phyloP scores from a whole-genome alignment of 768 basidiomycete species.

The Amanita rubescens region DNA sequence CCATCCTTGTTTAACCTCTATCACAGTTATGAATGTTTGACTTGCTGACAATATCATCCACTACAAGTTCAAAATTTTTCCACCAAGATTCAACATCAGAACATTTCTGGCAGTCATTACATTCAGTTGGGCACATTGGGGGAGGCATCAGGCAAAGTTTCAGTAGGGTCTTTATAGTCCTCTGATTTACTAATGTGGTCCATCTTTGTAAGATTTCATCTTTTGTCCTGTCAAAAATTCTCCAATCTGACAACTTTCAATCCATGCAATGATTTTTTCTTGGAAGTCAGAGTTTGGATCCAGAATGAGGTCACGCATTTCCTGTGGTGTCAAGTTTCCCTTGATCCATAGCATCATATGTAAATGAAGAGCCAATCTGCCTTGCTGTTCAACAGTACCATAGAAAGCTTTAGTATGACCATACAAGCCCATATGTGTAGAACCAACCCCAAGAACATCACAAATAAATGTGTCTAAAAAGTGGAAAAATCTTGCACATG shows the following conservation, averaged over 20 bases:
- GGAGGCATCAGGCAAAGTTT: not conserved
- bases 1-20: no score
- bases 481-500: slow-evolving; percentile 22
- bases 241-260: no score
- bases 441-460: slow-evolving; percentile 13
- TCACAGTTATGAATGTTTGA: no score
- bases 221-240: slow-evolving; percentile 14
- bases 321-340: no score
- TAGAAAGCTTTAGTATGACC: slow-evolving; percentile 25
- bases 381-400: no score
- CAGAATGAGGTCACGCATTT: no score
- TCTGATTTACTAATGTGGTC: not conserved
- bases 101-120: not conserved
- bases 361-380: no score
- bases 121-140: not conserved
- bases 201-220: slow-evolving; percentile 3
- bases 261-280: slow-evolving; percentile 12
- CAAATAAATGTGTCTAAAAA: slow-evolving; percentile 18
- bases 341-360: no score
- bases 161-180: not conserved
- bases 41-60: no score
- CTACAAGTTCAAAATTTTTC: no score
- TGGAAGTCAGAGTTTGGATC: slow-evolving; percentile 17
- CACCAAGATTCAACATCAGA: no score
- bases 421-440: no score